phyloP scores from a whole-genome alignment of 352 stramenopile species.

The Phytopythium ostracodes region DNA sequence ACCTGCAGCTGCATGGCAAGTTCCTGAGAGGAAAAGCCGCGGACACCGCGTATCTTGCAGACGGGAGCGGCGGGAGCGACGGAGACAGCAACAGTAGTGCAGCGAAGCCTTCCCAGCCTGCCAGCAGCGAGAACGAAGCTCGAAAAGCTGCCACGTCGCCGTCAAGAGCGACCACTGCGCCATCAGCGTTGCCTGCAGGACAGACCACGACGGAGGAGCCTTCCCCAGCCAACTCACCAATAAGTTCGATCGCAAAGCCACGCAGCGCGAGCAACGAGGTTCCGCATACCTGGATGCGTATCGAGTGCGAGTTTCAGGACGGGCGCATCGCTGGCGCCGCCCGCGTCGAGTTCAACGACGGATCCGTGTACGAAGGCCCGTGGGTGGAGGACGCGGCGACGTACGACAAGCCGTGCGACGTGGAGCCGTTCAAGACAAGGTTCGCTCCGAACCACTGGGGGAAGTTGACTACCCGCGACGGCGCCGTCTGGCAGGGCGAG shows the following conservation, averaged over 20 bases:
- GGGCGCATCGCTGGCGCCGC: constrained; percentile 59
- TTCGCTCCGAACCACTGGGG: constrained; percentile 46
- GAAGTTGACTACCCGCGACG: constrained; percentile 70
- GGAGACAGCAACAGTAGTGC: background rate
- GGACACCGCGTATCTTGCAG: constrained; percentile 54
- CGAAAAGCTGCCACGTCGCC: background rate
- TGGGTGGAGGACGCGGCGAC: constrained; percentile 61
- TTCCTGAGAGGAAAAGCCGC: constrained; percentile 62
- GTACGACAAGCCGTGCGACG: constrained; percentile 38
- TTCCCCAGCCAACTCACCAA: background rate
- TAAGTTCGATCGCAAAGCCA: background rate
- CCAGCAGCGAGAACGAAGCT: background rate
- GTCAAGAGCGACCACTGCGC: constrained; percentile 5
- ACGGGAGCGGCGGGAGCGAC: constrained; percentile 18
- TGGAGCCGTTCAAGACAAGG: constrained; percentile 55
- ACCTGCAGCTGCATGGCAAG: constrained; percentile 58
- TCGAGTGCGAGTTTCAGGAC: constrained; percentile 74
- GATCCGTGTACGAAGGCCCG: constrained; percentile 73
- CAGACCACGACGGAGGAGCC: background rate
- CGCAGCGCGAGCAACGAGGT: constrained; percentile 18
- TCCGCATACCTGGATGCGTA: constrained; percentile 59
- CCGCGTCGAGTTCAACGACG: constrained; percentile 74
- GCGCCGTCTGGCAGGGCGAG: constrained; percentile 70
- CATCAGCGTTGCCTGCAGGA: background rate
- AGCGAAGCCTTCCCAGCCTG: background rate